Base-by-base conservation (phyloP, 2,329 filamentous ascomycete species). In the Aspergillus brasiliensis region DNA sequence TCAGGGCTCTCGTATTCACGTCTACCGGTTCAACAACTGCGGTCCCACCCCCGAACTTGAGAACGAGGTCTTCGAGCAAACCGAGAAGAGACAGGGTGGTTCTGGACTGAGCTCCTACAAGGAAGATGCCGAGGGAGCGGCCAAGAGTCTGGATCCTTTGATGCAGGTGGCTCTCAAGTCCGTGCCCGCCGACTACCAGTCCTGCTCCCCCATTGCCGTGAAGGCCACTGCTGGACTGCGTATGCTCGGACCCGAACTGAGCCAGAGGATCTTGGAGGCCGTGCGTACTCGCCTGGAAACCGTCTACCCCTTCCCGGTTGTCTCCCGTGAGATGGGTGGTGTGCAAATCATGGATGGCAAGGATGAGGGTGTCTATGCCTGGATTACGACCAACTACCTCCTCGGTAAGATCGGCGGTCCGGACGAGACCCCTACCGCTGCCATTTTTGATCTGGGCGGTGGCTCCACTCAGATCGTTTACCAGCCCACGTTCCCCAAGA, bases 11-110 rank as follows among this genome's bases (percentile, higher is more conserved):
- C 90, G 95, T 69, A 97, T 99, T 74, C 96, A 99, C 81, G 92
- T 98, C 61, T 99, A 97, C 84, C 91, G 92, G 75, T 99, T 98
- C 86, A 98, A 98, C 84, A 98, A 98, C 82, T 99, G 94, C 80
- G 95, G 93, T 11, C 81, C 91, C 7, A 93, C 93, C n/a, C 95
- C 95, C 25, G 93, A 97, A 79, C 86, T 99, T 53, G 95, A 99
- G 80, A 82, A 88, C 73, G 95, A 99, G 75, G 85, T 91, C 60
- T 99, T 99, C 79, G 88, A 94, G 82, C 92, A 93, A 90, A 98
- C 93, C 10, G 88, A 91, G 74, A 94, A 92, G 84, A 88, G 85
- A 67, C 85, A 91, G 56, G 92, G 92, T 62, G 81, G 95, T 80
- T 87, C 86, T 21, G 88, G 88, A 21, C 82, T 99, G 69, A 97